A percentile compares a stretch with the other conserved stretches of the same genome.
phyloP scores from a whole-genome alignment of 2,329 filamentous ascomycete species.

The Ophiocordyceps robertsii region DNA sequence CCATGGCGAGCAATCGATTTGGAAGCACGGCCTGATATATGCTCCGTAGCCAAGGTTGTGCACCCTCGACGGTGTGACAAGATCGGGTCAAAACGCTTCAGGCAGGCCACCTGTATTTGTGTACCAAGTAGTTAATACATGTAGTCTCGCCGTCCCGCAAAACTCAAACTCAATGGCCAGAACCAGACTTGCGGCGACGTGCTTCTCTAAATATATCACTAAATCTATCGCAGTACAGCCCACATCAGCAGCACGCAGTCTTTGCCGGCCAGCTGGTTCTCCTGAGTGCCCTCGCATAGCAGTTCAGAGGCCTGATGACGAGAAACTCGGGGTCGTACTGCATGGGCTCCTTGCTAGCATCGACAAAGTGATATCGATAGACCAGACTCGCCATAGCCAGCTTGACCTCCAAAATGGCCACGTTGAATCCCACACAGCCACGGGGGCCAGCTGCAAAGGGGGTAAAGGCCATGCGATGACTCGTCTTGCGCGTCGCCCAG shows the following conservation, averaged over 20 bases:
- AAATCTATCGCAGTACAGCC: no score
- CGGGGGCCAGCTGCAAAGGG: conserved; percentile 41
- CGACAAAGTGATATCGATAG: conserved; percentile 21
- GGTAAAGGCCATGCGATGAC: conserved; percentile 33
- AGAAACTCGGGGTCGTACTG: conserved; percentile 9
- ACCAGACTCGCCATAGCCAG: conserved; percentile 39
- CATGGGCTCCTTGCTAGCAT: conserved; percentile 5
- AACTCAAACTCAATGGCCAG: no score
- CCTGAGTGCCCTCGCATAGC: conserved; percentile 4
- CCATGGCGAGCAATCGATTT: no score
- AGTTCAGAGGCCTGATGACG: conserved; percentile 8
- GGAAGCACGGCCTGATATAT: no score
- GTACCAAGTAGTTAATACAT: no score
- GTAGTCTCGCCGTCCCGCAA: no score
- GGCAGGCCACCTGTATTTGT: no score
- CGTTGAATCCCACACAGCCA: conserved; percentile 47
- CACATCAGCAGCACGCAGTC: neutral
- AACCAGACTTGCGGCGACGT: no score
- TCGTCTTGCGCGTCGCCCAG: conserved; percentile 33
- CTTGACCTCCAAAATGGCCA: conserved; percentile 43
- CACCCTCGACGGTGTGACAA: no score
- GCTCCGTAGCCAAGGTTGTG: no score
- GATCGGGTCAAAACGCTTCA: no score
- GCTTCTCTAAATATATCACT: neutral
- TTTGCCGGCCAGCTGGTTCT: neutral